Conservation (phyloP, 345 rosid species). For the Eucalyptus lansdowneana region DNA sequence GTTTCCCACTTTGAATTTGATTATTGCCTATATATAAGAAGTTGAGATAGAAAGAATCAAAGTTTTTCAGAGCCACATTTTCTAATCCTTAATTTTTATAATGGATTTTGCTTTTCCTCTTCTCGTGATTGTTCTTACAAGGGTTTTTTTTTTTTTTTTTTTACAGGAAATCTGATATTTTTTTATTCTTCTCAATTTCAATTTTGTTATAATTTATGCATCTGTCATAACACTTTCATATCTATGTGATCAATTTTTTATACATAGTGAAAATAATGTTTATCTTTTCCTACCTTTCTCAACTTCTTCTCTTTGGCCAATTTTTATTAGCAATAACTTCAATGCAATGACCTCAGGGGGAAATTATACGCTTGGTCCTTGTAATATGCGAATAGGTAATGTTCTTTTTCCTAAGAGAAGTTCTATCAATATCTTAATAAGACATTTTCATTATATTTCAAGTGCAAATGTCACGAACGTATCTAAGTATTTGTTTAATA, state of each 20-base stretch:
- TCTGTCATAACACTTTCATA: fast-evolving
- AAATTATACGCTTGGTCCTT: not conserved
- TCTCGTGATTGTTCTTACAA: too few species aligned
- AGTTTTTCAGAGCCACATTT: too few species aligned
- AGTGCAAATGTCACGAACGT: not conserved
- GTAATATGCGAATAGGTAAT: not conserved
- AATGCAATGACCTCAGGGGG: not conserved
- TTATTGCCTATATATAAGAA: too few species aligned
- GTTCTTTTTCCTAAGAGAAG: not conserved
- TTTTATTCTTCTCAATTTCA: too few species aligned
- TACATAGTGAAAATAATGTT: not conserved
- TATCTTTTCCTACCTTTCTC: not conserved
- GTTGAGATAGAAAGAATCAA: too few species aligned
- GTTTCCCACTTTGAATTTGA: too few species aligned
- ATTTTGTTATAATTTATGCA: too few species aligned
- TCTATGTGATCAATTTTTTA: not conserved
- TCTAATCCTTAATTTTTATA: too few species aligned
- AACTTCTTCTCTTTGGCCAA: not conserved
- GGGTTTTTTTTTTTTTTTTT: too few species aligned
- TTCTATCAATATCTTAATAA: not conserved
- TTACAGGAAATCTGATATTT: fast-evolving
- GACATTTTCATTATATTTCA: not conserved
- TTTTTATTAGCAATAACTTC: not conserved
- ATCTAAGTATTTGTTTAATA: not conserved
- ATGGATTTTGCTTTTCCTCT: fast-evolving